These are phyloP conservation scores for Sordariomycetes sp. DNA, from an alignment of 2,329 filamentous ascomycete species.

Conservation along the genomic window DNA sequence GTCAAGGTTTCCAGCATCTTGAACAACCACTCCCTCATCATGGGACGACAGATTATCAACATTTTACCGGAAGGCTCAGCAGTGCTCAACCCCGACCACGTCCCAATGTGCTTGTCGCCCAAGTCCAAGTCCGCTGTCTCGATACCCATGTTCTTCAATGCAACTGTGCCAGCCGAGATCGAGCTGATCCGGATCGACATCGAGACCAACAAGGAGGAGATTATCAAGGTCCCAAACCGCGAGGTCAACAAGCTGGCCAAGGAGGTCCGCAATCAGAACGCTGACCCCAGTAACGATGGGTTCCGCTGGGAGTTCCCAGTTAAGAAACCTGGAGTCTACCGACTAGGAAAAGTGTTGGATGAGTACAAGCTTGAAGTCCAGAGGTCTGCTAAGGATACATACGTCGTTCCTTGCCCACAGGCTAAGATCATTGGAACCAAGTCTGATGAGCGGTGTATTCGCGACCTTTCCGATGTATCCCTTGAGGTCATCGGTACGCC, in stretches of 20 bases:
- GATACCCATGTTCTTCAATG: conserved; percentile 86
- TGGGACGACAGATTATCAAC: conserved; percentile 95
- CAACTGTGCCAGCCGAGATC: conserved; percentile 79
- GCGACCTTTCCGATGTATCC: conserved; percentile 77
- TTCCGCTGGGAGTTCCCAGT: conserved; percentile 64
- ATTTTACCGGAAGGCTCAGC: conserved; percentile 95
- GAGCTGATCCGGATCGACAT: conserved; percentile 84
- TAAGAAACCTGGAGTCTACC: conserved; percentile 83
- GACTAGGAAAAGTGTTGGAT: conserved; percentile 76
- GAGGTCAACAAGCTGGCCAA: conserved; percentile 70
- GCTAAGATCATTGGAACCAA: conserved; percentile 61
- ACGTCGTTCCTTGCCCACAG: conserved; percentile 78
- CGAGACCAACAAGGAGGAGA: conserved; percentile 71
- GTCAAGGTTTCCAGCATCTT: conserved; percentile 83
- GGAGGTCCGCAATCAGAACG: conserved; percentile 54
- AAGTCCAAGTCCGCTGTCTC: conserved; percentile 49
- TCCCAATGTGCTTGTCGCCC: conserved; percentile 64
- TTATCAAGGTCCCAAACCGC: conserved; percentile 62
- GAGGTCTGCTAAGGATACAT: conserved; percentile 63
- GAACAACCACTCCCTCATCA: conserved; percentile 86
- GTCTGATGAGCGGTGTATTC: conserved; percentile 63
- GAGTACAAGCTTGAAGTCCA: conserved; percentile 92
- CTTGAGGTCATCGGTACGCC: conserved; percentile 82
- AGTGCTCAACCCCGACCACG: conserved; percentile 70
- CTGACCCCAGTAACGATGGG: conserved; percentile 50